Conservation (phyloP, 441 rosid species). For the Pelargonium citronellum region DNA sequence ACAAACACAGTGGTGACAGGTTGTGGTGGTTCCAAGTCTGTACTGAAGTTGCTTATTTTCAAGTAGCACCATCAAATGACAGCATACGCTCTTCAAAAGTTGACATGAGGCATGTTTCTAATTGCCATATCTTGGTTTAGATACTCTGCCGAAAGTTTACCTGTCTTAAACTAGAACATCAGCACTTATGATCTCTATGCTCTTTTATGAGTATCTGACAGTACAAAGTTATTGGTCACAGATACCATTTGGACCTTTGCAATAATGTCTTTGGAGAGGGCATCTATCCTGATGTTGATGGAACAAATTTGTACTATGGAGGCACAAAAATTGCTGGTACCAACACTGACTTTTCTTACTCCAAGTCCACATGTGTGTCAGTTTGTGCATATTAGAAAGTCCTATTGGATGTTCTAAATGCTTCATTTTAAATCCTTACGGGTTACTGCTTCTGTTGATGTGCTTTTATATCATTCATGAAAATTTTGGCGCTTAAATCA, state of each 20-base stretch:
- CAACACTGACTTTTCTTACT: background rate
- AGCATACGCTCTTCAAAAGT: slow-evolving; percentile 80
- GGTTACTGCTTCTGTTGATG: no score
- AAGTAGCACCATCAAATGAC: slow-evolving; percentile 84
- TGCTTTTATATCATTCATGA: no score
- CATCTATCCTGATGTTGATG: slow-evolving; percentile 72
- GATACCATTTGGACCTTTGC: slow-evolving; percentile 88
- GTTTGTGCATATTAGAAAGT: no score
- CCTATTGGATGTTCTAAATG: no score
- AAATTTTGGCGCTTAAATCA: no score
- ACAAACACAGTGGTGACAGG: slow-evolving; percentile 44
- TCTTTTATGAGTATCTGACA: no score
- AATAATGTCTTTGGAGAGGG: slow-evolving; percentile 70
- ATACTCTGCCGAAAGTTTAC: background rate
- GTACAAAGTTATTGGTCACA: slow-evolving; percentile 17
- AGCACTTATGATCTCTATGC: background rate
- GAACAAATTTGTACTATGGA: slow-evolving; percentile 79
- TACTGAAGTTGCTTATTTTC: slow-evolving; percentile 92
- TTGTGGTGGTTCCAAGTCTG: slow-evolving; percentile 99
- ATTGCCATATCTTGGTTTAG: no score
- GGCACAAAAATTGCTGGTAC: slow-evolving; percentile 76
- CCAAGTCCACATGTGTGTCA: background rate
- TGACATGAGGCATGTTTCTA: slow-evolving; percentile 51
- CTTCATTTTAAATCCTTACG: no score
- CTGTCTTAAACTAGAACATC: background rate